phyloP scores from a whole-genome alignment of 495 filamentous ascomycete species.

The Penicillium taxi region DNA sequence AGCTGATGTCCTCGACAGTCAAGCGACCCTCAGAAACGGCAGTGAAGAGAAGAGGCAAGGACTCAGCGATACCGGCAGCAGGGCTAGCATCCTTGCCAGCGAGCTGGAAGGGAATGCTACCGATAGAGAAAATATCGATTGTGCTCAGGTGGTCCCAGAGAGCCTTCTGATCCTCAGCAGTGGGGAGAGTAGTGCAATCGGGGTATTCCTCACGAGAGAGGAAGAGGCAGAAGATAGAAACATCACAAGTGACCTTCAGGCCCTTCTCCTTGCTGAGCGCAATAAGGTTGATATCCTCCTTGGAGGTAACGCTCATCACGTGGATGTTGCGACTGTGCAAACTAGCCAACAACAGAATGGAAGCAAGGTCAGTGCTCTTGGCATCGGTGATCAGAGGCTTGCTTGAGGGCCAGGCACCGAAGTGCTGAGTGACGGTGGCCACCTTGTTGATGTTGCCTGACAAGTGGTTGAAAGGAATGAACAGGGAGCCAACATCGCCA shows the following conservation, averaged over 20 bases:
- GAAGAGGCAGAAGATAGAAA: conserved; percentile 75
- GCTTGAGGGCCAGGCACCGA: conserved; percentile 68
- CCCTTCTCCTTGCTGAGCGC: conserved; percentile 76
- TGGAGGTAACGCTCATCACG: conserved; percentile 72
- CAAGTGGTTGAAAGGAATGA: conserved; percentile 82
- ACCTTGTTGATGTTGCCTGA: conserved; percentile 84
- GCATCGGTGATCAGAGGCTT: conserved; percentile 85
- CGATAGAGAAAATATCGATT: conserved; percentile 79
- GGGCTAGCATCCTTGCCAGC: conserved; percentile 53
- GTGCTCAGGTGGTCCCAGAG: conserved; percentile 70
- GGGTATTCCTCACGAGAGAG: conserved; percentile 69
- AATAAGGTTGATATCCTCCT: conserved; percentile 76
- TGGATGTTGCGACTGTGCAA: conserved; percentile 79
- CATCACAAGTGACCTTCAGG: conserved; percentile 77
- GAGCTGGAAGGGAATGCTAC: conserved; percentile 74
- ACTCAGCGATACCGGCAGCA: conserved; percentile 63
- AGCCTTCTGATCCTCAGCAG: conserved; percentile 62
- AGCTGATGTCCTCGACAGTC: conserved; percentile 64
- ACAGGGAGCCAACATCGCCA: conserved; percentile 72
- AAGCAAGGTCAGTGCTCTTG: conserved; percentile 74
- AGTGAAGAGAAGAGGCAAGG: conserved; percentile 69
- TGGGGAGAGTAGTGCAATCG: conserved; percentile 58
- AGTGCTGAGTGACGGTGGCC: conserved; percentile 72
- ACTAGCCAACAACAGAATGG: conserved; percentile 70
- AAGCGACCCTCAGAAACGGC: conserved; percentile 69